These are phyloP conservation scores for Colletotrichum agaves DNA, from an alignment of 2,329 filamentous ascomycete genomes.

Conservation along the genomic window DNA sequence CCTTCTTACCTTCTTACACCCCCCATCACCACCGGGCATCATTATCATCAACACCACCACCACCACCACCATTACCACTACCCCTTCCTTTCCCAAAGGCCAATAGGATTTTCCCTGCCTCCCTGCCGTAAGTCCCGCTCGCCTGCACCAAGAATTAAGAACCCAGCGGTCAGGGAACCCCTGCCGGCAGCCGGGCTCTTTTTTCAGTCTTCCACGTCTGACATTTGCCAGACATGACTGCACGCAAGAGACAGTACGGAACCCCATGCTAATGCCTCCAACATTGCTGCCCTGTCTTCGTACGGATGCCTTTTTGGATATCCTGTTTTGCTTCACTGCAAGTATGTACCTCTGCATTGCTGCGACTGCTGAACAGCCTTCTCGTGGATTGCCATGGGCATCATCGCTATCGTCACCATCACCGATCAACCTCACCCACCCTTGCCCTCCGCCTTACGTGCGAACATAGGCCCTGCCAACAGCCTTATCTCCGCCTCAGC, in stretches of 20 bases:
- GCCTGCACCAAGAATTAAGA: slow-evolving; percentile 29
- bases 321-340: not conserved
- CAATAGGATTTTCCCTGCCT: slow-evolving; percentile 24
- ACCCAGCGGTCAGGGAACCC: slow-evolving; percentile 23
- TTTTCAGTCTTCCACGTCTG: slow-evolving; percentile 24
- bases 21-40: slow-evolving; percentile 15
- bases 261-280: slow-evolving; percentile 5
- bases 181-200: slow-evolving; percentile 11
- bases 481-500: slow-evolving; percentile 1
- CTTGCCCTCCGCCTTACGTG: slow-evolving; percentile 5
- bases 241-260: slow-evolving; percentile 1
- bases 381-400: slow-evolving; percentile 13
- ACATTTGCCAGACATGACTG: slow-evolving; percentile 6
- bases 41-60: no score
- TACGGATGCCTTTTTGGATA: not conserved
- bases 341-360: not conserved
- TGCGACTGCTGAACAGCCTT: not conserved
- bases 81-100: slow-evolving; percentile 19
- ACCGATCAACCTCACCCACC: slow-evolving; percentile 5
- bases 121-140: slow-evolving; percentile 31
- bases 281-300: not conserved
- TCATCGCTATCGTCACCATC: slow-evolving; percentile 5
- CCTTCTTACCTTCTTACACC: slow-evolving; percentile 38
- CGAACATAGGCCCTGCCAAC: not conserved
- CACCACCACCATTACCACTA: not conserved